phyloP scores from a whole-genome alignment of 768 basidiomycete species.

The Mrakia blollopis region DNA sequence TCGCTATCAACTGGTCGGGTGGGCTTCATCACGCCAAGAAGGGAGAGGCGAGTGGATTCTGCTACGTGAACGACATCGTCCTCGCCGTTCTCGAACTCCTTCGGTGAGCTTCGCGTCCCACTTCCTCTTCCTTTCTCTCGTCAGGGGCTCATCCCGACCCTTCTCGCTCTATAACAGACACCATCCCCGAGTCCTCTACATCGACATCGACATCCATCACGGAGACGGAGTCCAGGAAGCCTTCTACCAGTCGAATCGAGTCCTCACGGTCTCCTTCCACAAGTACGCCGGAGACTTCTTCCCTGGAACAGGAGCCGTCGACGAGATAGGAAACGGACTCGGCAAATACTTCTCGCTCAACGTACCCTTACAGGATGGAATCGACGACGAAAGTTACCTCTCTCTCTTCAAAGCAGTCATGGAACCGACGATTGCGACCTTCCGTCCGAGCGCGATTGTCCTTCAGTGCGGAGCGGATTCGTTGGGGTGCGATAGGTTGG shows the following conservation, averaged over 20 bases:
- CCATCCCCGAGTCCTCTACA: constrained; percentile 90
- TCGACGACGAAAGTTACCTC: constrained; percentile 96
- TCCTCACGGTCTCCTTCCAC: constrained; percentile 98
- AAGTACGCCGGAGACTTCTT: constrained; percentile 99
- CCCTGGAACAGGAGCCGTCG: constrained; percentile 91
- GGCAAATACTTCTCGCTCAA: constrained; percentile 96
- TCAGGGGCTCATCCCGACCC: neutral
- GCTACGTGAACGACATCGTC: constrained; percentile 96
- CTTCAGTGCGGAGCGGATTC: constrained; percentile 97
- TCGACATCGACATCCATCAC: constrained; percentile 99
- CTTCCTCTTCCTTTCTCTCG: neutral
- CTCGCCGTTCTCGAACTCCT: constrained; percentile 88
- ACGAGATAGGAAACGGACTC: constrained; percentile 73
- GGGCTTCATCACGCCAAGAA: constrained; percentile 98
- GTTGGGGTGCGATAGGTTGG: constrained; percentile 86
- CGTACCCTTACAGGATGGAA: constrained; percentile 89
- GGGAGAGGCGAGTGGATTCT: constrained; percentile 96
- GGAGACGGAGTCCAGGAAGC: constrained; percentile 98
- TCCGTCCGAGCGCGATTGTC: constrained; percentile 83
- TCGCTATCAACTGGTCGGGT: constrained; percentile 98
- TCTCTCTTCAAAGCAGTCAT: constrained; percentile 93
- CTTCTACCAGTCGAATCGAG: constrained; percentile 95
- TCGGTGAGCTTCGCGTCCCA: constrained; percentile 51
- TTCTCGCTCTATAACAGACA: constrained; percentile 52
- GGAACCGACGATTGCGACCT: constrained; percentile 84